phyloP scores from a whole-genome alignment of 306 rosid genomes.

The Purshia tridentata region DNA sequence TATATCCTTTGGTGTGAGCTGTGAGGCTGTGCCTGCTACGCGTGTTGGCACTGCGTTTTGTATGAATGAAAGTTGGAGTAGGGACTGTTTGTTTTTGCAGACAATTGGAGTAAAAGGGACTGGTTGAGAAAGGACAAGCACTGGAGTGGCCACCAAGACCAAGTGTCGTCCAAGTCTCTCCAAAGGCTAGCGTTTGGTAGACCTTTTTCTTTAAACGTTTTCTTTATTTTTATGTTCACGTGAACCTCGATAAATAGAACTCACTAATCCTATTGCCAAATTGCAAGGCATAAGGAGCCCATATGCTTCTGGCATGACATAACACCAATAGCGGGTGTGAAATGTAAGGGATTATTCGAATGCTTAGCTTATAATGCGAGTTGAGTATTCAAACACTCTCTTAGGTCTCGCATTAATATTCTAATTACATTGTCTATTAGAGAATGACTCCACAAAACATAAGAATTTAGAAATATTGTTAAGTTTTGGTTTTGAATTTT shows the following conservation, averaged over 20 bases:
- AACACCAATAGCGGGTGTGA: no score
- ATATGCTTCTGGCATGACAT: no score
- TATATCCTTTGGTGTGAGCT: not conserved
- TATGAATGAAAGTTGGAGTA: not conserved
- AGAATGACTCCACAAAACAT: no score
- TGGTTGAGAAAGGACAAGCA: slow-evolving; percentile 4
- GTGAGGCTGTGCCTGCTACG: not conserved
- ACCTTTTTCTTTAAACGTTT: not conserved
- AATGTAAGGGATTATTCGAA: no score
- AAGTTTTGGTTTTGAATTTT: no score
- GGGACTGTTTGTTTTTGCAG: not conserved
- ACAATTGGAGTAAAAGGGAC: slow-evolving; percentile 6
- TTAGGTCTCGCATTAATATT: no score
- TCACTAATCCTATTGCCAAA: no score
- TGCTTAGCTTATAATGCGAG: no score
- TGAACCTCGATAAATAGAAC: not conserved
- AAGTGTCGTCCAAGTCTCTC: slow-evolving; percentile 8
- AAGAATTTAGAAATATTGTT: no score
- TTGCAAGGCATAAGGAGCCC: not conserved
- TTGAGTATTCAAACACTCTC: no score
- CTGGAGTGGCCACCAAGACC: slow-evolving; percentile 2
- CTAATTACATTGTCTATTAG: no score
- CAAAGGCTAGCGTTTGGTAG: not conserved
- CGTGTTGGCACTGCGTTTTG: not conserved
- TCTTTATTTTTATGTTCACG: not conserved